Evolutionary conservation across 2,329 filamentous ascomycete species (phyloP).

Genomic region (Trichocomaceae sp.): DNA sequence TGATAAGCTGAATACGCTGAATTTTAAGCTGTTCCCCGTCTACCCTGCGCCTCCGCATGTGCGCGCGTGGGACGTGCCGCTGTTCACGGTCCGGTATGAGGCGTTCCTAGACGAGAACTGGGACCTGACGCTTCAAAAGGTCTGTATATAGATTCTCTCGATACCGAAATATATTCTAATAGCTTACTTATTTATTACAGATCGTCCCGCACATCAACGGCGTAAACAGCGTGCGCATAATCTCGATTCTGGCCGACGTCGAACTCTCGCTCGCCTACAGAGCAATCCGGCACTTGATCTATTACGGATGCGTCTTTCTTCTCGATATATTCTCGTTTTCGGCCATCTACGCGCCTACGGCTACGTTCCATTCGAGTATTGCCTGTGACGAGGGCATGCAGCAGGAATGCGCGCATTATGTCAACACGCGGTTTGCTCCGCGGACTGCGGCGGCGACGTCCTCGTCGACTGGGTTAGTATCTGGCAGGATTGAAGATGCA

Average conservation of each 20-base stretch:
- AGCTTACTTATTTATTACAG: conserved; percentile 25
- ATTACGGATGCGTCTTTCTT: conserved; percentile 84
- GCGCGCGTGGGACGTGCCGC: conserved; percentile 82
- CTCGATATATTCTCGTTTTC: conserved; percentile 94
- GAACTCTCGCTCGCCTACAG: conserved; percentile 80
- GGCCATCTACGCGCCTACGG: conserved; percentile 79
- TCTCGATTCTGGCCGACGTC: conserved; percentile 77
- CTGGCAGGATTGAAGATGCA: background rate
- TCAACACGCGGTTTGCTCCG: conserved; percentile 51
- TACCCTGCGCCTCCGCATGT: conserved; percentile 70
- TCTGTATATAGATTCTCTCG: no score
- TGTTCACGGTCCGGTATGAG: conserved; percentile 56
- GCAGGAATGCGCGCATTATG: conserved; percentile 81
- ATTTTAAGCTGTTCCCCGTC: conserved; percentile 89
- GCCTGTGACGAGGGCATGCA: conserved; percentile 69
- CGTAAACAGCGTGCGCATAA: conserved; percentile 79
- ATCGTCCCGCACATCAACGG: conserved; percentile 86
- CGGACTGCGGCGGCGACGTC: conserved; percentile 3
- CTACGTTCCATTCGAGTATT: conserved; percentile 68
- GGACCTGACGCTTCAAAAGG: conserved; percentile 49
- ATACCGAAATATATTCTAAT: no score
- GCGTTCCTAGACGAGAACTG: conserved; percentile 49
- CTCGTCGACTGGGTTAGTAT: background rate
- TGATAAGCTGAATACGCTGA: conserved; percentile 87
- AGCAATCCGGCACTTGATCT: conserved; percentile 80